Percentiles rank a stretch among this genome's conserved stretches.
phyloP scores from a whole-genome alignment of 495 filamentous ascomycete genomes.

The Tuber aestivum region DNA sequence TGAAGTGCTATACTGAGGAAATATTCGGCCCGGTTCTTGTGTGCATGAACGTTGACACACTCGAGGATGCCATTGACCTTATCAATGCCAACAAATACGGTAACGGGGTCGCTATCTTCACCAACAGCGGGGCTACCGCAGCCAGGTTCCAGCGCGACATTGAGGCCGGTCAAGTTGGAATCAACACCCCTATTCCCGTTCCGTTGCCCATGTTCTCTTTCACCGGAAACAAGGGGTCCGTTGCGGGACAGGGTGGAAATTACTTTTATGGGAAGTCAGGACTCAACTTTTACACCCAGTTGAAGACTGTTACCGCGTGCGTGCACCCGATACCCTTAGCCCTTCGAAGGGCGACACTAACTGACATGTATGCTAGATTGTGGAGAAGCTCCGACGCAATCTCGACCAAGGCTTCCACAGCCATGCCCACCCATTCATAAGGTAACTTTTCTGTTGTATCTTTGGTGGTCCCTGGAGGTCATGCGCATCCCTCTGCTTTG shows the following conservation, averaged over 20 bases:
- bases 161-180: conserved; percentile 71
- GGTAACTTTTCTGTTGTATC: background rate
- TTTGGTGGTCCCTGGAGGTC: background rate
- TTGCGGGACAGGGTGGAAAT: conserved; percentile 87
- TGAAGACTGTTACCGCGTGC: conserved; percentile 79
- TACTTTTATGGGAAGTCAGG: conserved; percentile 94
- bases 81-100: conserved; percentile 64
- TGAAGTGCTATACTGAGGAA: conserved; percentile 93
- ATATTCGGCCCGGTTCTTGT: conserved; percentile 96
- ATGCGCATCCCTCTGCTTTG: background rate
- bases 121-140: conserved; percentile 55
- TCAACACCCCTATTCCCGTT: conserved; percentile 70
- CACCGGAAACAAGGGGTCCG: conserved; percentile 95
- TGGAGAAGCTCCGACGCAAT: conserved; percentile 84
- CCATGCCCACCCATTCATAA: conserved; percentile 80
- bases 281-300: conserved; percentile 89
- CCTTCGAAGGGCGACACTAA: background rate
- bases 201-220: conserved; percentile 95
- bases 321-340: background rate
- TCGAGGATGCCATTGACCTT: conserved; percentile 68
- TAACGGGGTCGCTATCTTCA: conserved; percentile 63
- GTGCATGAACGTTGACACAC: conserved; percentile 71
- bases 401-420: conserved; percentile 69
- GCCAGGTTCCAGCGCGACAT: conserved; percentile 58
- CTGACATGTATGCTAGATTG: conserved; percentile 49